Percentiles rank a stretch among this genome's conserved stretches.
Conservation (phyloP, 768 basidiomycete species). For the Hygrophorus pudorinus region DNA sequence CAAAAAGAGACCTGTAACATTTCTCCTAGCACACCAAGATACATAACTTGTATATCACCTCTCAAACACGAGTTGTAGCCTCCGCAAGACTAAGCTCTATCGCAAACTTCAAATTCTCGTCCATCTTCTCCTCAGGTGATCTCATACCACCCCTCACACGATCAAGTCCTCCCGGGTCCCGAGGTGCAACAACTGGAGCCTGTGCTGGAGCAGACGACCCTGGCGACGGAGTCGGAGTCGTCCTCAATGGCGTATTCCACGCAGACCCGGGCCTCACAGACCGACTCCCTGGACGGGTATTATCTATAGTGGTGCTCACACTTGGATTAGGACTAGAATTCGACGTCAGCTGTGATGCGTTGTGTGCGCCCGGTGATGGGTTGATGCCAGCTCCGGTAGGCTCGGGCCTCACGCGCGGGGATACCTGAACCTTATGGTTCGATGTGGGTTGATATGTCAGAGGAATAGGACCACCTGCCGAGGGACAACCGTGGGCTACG, state of each 20-base stretch:
- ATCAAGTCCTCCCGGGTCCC: neutral
- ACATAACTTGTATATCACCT: no score
- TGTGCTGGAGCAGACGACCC: neutral
- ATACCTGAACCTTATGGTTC: slow-evolving; percentile 47
- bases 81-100: slow-evolving; percentile 67
- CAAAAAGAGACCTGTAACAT: no score
- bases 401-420: slow-evolving; percentile 38
- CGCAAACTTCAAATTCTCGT: slow-evolving; percentile 55
- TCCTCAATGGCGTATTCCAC: slow-evolving; percentile 30
- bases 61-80: slow-evolving; percentile 39
- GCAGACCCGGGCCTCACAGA: slow-evolving; percentile 19
- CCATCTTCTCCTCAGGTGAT: slow-evolving; percentile 29
- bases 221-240: neutral
- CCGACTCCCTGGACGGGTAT: slow-evolving; percentile 1
- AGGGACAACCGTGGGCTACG: neutral
- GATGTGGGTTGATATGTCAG: slow-evolving; percentile 23
- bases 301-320: neutral
- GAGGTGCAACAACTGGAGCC: neutral
- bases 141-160: neutral
- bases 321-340: slow-evolving; percentile 5
- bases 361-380: slow-evolving; percentile 7
- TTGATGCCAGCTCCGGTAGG: slow-evolving; percentile 45
- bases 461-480: neutral
- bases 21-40: no score
- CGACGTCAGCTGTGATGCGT: neutral